Base-by-base conservation (phyloP, 305 asterid genomes). In the Vinca major region DNA sequence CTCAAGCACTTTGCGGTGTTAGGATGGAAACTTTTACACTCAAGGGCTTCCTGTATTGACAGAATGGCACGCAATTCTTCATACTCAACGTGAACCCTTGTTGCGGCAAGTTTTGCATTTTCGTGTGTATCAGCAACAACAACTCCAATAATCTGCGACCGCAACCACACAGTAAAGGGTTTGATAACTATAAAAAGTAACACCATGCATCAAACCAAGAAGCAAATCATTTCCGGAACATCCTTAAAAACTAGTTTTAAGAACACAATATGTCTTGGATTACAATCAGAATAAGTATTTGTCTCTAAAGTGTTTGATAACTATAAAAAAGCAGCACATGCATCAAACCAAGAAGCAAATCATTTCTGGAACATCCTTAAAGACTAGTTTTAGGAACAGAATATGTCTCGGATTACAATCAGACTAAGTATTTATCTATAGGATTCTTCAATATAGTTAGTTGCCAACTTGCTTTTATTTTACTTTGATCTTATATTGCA, bases 121-220 rank as follows among this genome's bases (percentile, higher is more conserved):
- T 90, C 97, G 70, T 90, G 96, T 14, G 98, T 93, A 83, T 93
- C 95, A 69, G 97, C 95, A 65, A 90, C 98, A 63, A 86, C 95
- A 60, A 93, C 97, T 66, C 96, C 98, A 70, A 93, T 80, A 71
- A 80, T 88, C 98, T 92, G 82, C 82, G 84, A 69, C 12, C 50
- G 36, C 10, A 70, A 45, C 19, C 6, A 50, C 3, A 54, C 33
- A 66, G 64, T 45, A 19, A 58, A 11, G 44, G 2, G 19, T 33
- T 1, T 33, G 7, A 16, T 14, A 14, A 17, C 45, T 41, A 41
- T 41, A 41, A 41, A 41, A 41, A 4, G 33, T 1, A 26, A 26
- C 33, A 26, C 33, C 33, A 26, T 26, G 33, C 33, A 26, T 41
- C 19, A 56, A 26, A 36, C 63, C 65, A 61, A 61, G 26, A 14